phyloP scores from a whole-genome alignment of 768 basidiomycete genomes.

The Psilocybe subaeruginosa region DNA sequence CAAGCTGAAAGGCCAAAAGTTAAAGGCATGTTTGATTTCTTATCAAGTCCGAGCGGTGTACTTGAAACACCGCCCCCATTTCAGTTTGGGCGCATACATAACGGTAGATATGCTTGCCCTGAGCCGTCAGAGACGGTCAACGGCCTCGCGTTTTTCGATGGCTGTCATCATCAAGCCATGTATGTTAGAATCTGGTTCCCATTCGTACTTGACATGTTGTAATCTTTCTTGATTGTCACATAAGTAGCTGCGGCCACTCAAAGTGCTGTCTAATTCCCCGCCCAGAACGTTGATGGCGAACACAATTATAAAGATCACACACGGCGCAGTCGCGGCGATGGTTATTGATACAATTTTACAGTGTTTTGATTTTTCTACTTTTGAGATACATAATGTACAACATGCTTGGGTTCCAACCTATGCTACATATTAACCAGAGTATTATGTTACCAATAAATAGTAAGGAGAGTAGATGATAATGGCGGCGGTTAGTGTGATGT shows the following conservation, averaged over 20 bases:
- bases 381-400: background rate
- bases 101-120: background rate
- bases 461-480: background rate
- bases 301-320: background rate
- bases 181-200: background rate
- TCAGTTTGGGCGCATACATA: background rate
- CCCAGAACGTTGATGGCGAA: background rate
- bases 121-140: background rate
- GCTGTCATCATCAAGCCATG: background rate
- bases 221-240: background rate
- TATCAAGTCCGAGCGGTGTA: background rate
- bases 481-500: slow-evolving; percentile 24
- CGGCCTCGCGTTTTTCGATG: background rate
- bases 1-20: background rate
- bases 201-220: background rate
- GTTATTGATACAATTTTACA: background rate
- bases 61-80: background rate
- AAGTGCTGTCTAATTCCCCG: background rate
- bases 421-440: background rate
- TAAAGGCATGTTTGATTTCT: background rate
- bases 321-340: background rate
- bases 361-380: background rate
- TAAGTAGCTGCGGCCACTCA: background rate
- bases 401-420: background rate
- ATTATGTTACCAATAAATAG: background rate